These are phyloP conservation scores for Moniliella sp. DNA, from an alignment of 1,284 basidiomycete species.

Conservation along the genomic window DNA sequence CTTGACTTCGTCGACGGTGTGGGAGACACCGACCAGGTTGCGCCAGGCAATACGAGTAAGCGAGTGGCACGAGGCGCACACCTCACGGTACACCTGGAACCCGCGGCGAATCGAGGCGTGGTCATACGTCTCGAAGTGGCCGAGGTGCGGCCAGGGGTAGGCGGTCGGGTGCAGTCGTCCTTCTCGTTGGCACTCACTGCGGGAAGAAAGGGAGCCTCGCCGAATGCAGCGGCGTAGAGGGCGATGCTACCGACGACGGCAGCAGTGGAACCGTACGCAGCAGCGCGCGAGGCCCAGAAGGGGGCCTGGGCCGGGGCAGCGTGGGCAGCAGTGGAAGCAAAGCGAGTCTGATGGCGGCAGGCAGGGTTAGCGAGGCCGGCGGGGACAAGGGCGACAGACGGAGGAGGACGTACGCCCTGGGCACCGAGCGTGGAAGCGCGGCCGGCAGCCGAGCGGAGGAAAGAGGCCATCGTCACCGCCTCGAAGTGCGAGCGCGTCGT, in stretches of 20 bases:
- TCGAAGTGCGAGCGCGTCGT: too few species aligned
- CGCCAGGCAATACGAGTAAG: conserved; percentile 98
- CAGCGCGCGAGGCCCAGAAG: conserved; percentile 50
- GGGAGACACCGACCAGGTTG: conserved; percentile 94
- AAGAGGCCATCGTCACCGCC: too few species aligned
- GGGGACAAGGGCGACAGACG: too few species aligned
- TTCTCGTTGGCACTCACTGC: conserved; percentile 33
- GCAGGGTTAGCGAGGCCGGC: too few species aligned
- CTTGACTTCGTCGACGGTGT: conserved; percentile 76
- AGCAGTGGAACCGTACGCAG: conserved; percentile 55
- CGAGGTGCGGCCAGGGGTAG: conserved; percentile 79
- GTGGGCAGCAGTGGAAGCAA: neutral
- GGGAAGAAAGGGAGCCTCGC: conserved; percentile 38
- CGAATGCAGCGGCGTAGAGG: conserved; percentile 88
- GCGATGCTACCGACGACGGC: conserved; percentile 68
- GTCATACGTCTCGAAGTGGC: conserved; percentile 73
- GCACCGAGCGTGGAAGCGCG: too few species aligned
- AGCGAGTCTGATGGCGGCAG: too few species aligned
- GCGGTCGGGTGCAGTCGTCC: conserved; percentile 74
- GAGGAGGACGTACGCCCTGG: too few species aligned
- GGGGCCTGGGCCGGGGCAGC: conserved; percentile 9
- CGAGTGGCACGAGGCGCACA: conserved; percentile 95
- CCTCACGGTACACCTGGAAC: conserved; percentile 95
- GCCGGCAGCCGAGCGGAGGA: too few species aligned
- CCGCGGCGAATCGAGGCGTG: conserved; percentile 82